Percentiles rank a stretch among this genome's conserved stretches.
Conservation (phyloP, 345 rosid species). For the Camelina sativa region DNA sequence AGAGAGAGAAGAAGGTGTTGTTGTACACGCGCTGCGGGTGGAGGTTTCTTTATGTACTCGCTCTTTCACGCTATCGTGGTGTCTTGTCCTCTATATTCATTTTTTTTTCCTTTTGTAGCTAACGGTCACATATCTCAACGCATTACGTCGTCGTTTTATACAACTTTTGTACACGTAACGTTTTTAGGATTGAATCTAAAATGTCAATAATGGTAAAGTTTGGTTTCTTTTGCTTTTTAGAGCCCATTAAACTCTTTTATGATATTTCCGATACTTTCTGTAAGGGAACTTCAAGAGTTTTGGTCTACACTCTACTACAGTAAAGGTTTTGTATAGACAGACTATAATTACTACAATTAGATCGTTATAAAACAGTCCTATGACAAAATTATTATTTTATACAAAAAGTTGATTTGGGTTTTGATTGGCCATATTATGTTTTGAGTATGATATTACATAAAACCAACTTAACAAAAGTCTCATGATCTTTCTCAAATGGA, state of each 20-base stretch:
- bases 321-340: no score
- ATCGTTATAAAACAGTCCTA: no score
- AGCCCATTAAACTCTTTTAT: background rate
- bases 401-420: slow-evolving; percentile 13
- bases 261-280: background rate
- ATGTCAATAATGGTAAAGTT: background rate
- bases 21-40: slow-evolving; percentile 40
- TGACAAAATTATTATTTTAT: background rate
- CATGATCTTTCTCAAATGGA: slow-evolving; percentile 21
- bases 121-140: slow-evolving; percentile 84
- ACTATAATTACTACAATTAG: no score
- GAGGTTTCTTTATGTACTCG: slow-evolving; percentile 38
- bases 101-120: background rate
- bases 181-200: background rate
- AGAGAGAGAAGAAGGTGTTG: background rate
- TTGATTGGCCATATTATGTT: slow-evolving; percentile 6
- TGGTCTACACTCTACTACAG: no score
- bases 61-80: slow-evolving; percentile 39
- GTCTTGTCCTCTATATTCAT: slow-evolving; percentile 23
- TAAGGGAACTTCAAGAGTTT: background rate
- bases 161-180: background rate
- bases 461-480: slow-evolving; percentile 18
- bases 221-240: slow-evolving; percentile 15
- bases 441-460: slow-evolving; percentile 12
- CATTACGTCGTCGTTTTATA: slow-evolving; percentile 53